These are phyloP conservation scores for Hypoxylon sp. DNA, from an alignment of 2,329 filamentous ascomycete genomes.

Conservation along the genomic window DNA sequence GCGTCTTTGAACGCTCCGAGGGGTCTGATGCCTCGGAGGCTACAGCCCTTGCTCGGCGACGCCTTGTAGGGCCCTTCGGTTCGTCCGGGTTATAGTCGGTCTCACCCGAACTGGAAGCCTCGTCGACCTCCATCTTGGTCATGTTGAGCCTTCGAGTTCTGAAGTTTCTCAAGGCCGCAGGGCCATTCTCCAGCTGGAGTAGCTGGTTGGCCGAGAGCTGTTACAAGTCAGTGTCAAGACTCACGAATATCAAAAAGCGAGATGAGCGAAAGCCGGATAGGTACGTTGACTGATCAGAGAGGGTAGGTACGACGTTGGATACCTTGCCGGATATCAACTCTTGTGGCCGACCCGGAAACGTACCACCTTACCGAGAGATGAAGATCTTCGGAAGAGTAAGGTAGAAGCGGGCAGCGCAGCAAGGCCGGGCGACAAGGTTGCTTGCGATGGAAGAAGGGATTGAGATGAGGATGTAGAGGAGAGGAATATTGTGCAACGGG, in stretches of 20 bases:
- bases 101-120: neutral
- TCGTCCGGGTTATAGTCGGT: too few relatives aligned
- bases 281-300: neutral
- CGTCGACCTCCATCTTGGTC: slow-evolving; percentile 12
- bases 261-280: neutral
- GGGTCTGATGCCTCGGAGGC: slow-evolving; percentile 15
- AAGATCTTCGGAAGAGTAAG: neutral
- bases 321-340: neutral
- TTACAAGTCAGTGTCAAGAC: slow-evolving; percentile 8
- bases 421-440: neutral
- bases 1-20: too few relatives aligned
- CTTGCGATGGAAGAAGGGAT: neutral
- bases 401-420: neutral
- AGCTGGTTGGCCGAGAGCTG: slow-evolving; percentile 45
- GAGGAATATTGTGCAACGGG: neutral
- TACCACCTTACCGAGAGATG: slow-evolving; percentile 29
- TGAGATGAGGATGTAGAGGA: neutral
- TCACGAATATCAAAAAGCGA: neutral
- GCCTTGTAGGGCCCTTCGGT: too few relatives aligned
- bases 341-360: slow-evolving; percentile 8
- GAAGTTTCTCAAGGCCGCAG: slow-evolving; percentile 35
- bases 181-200: slow-evolving; percentile 37
- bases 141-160: slow-evolving; percentile 23
- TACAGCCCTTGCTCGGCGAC: too few relatives aligned
- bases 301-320: neutral